Conservation (phyloP, 1,139 yeast species). For the Pichia sp. region DNA sequence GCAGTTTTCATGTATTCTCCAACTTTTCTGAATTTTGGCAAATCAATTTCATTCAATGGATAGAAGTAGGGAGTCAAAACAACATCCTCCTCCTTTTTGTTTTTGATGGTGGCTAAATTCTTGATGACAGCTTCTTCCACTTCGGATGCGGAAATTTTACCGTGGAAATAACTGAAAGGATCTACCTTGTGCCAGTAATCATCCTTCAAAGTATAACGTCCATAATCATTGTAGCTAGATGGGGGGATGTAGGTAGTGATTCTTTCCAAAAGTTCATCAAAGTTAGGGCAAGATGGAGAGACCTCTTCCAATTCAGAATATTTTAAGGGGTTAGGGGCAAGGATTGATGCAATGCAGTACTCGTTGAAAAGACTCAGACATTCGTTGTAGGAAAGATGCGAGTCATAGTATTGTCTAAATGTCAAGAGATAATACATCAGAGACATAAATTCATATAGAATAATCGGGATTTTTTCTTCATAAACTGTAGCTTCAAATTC, state of each 20-base stretch:
- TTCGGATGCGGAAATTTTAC: constrained; percentile 39
- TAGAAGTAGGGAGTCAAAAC: constrained; percentile 43
- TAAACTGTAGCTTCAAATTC: constrained; percentile 45
- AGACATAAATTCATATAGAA: constrained; percentile 51
- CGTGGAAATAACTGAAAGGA: constrained; percentile 40
- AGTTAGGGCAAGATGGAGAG: constrained; percentile 34
- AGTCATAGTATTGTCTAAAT: constrained; percentile 48
- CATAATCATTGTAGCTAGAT: constrained; percentile 57
- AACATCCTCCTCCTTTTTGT: constrained; percentile 41
- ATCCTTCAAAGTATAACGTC: constrained; percentile 64
- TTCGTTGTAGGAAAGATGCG: constrained; percentile 30
- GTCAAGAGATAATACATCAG: constrained; percentile 56
- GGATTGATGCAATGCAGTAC: constrained; percentile 7
- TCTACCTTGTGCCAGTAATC: constrained; percentile 55
- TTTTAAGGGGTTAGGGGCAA: constrained; percentile 31
- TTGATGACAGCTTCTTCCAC: constrained; percentile 36
- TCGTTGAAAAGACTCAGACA: constrained; percentile 6
- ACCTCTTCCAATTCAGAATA: constrained; percentile 42
- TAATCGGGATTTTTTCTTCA: constrained; percentile 51
- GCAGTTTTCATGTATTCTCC: constrained; percentile 50
- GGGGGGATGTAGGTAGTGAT: constrained; percentile 66
- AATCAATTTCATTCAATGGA: constrained; percentile 28
- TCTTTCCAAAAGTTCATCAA: constrained; percentile 48
- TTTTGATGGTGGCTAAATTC: constrained; percentile 33
- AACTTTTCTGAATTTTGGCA: constrained; percentile 34